These are phyloP conservation scores for Trichosporon coremiiforme DNA, from an alignment of 1,284 basidiomycete genomes.

Conservation along the genomic window DNA sequence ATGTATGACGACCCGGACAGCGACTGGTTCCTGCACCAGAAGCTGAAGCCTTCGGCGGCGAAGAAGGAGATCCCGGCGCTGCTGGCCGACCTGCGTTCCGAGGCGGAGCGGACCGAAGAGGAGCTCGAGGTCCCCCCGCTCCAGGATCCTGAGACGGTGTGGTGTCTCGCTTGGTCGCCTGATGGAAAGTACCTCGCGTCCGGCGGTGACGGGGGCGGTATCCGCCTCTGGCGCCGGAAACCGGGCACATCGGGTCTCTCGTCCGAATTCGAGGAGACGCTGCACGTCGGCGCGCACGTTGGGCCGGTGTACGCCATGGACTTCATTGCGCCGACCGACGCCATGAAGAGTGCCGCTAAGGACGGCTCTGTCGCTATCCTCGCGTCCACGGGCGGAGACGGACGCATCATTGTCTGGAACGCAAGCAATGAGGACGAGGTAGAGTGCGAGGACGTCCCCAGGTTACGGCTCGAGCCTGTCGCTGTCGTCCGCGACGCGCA, in stretches of 20 bases:
- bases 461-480: conserved; percentile 32
- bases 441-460: conserved; percentile 33
- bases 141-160: conserved; percentile 69
- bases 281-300: conserved; percentile 48
- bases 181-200: conserved; percentile 76
- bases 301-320: conserved; percentile 49
- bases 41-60: conserved; percentile 75
- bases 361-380: conserved; percentile 57
- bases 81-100: conserved; percentile 5
- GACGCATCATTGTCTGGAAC: conserved; percentile 60
- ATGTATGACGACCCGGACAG: conserved; percentile 92
- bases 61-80: conserved; percentile 33
- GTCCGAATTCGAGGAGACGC: conserved; percentile 44
- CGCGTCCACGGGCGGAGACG: conserved; percentile 62
- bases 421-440: conserved; percentile 40
- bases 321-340: conserved; percentile 32
- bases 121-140: conserved; percentile 49
- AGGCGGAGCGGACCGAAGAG: conserved; percentile 39
- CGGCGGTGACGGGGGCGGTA: conserved; percentile 55
- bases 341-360: conserved; percentile 21
- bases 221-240: conserved; percentile 58
- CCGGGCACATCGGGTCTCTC: conserved; percentile 39
- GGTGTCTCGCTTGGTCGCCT: conserved; percentile 79
- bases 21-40: conserved; percentile 89
- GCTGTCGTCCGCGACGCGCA: conserved; percentile 47